These are phyloP conservation scores for Euphrasia arctica DNA, from an alignment of 305 asterid species.

Conservation along the genomic window DNA sequence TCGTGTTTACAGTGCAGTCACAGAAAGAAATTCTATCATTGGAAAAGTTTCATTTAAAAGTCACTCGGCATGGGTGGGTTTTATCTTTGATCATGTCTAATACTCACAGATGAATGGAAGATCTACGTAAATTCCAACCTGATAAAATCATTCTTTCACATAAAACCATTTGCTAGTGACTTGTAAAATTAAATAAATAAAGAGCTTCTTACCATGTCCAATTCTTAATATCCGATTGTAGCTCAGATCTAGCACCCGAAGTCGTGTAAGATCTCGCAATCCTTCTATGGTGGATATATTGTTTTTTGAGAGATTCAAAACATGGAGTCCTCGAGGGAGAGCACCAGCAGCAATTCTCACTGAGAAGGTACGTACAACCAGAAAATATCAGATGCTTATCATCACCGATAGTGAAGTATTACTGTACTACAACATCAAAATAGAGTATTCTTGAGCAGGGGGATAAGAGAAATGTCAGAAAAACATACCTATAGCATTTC, in stretches of 20 bases:
- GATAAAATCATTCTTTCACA: constrained; percentile 10
- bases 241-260: constrained; percentile 94
- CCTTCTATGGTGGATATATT: constrained; percentile 59
- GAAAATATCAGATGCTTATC: not conserved
- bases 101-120: constrained; percentile 7
- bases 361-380: constrained; percentile 33
- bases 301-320: too few species aligned
- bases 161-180: not conserved
- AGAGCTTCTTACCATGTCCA: too few species aligned
- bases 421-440: not conserved
- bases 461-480: constrained; percentile 2
- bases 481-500: constrained; percentile 79
- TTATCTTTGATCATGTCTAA: not conserved
- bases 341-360: constrained; percentile 87
- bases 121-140: constrained; percentile 15
- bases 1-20: constrained; percentile 9
- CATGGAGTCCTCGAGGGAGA: constrained; percentile 64
- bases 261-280: constrained; percentile 80
- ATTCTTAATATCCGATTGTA: constrained; percentile 82
- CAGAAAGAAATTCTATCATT: not conserved
- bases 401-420: too few species aligned
- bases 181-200: too few species aligned
- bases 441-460: not conserved
- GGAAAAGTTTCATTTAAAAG: not conserved
- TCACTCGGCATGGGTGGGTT: not conserved